Evolutionary conservation across 169 alveolate species (phyloP).

Genomic region (Theileria annulata): DNA sequence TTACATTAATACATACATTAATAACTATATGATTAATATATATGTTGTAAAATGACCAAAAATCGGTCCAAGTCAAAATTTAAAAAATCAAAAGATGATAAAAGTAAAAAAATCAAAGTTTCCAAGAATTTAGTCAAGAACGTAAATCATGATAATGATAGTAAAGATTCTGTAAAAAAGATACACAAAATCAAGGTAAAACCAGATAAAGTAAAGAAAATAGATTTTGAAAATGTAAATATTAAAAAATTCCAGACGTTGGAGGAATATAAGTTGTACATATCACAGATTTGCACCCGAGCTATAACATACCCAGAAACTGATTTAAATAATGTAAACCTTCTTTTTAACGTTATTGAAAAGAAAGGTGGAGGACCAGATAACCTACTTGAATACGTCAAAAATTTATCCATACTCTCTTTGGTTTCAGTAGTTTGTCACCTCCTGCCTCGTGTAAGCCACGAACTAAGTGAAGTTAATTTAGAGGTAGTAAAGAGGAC

Average conservation of each 20-base stretch:
- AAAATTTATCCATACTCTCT: conserved; percentile 37
- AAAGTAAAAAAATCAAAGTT: background rate
- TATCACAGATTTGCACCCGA: conserved; percentile 50
- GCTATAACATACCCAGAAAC: conserved; percentile 63
- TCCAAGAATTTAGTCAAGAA: background rate
- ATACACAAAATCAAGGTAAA: background rate
- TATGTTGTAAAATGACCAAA: conserved; percentile 14
- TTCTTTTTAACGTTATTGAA: conserved; percentile 39
- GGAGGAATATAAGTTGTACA: conserved; percentile 34
- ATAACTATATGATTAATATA: background rate
- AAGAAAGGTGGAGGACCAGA: conserved; percentile 50
- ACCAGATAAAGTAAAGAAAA: background rate
- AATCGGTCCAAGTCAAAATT: conserved; percentile 2
- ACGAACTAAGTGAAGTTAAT: conserved; percentile 42
- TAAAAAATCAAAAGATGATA: background rate
- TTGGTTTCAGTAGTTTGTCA: conserved; percentile 53
- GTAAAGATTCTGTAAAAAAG: background rate
- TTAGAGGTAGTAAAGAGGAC: conserved; percentile 20
- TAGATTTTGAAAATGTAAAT: background rate
- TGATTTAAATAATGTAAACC: conserved; percentile 14
- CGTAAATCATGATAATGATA: background rate
- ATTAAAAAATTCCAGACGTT: conserved; percentile 32
- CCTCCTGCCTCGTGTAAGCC: conserved; percentile 50
- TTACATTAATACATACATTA: background rate
- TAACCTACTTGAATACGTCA: conserved; percentile 9